A percentile compares a stretch with the other conserved stretches of the same genome.
Conservation (phyloP, 139 green algal genomes). For the Deuterostichococcus epilithicus region DNA sequence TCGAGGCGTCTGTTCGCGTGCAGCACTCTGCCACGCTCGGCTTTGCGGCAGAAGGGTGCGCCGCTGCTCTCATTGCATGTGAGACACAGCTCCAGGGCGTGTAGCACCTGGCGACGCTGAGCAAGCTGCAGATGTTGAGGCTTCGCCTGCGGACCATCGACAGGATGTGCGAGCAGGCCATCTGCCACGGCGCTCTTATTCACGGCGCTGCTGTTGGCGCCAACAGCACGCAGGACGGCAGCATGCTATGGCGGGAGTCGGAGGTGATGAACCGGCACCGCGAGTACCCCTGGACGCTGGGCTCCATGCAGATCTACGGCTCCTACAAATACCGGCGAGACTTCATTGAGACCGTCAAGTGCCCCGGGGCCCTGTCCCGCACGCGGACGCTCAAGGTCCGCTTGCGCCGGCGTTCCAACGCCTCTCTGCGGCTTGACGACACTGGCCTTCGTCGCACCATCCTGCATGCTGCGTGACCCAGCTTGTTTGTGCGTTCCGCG, state of each 20-base stretch:
- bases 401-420: too few relatives aligned
- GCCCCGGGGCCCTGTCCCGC: conserved; percentile 2
- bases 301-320: conserved; percentile 30
- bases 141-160: conserved; percentile 6
- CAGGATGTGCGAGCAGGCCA: background rate
- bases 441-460: too few relatives aligned
- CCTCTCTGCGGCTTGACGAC: too few relatives aligned
- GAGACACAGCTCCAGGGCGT: too few relatives aligned
- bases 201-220: conserved; percentile 15
- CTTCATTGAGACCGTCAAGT: conserved; percentile 23
- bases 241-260: conserved; percentile 19
- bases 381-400: conserved; percentile 4
- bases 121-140: conserved; percentile 11
- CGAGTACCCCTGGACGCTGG: conserved; percentile 26
- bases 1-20: conserved; percentile 30
- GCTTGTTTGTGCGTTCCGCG: too few relatives aligned
- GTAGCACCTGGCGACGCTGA: background rate
- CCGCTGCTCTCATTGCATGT: background rate
- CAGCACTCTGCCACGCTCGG: conserved; percentile 16
- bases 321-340: conserved; percentile 44
- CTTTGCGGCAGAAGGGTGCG: background rate
- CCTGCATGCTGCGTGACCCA: too few relatives aligned
- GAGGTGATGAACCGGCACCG: conserved; percentile 6
- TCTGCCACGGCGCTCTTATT: background rate
- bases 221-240: conserved; percentile 15